Evolutionary conservation across 192 early-diverging fungal genomes (phyloP).

Genomic region (Coemansia furcata): DNA sequence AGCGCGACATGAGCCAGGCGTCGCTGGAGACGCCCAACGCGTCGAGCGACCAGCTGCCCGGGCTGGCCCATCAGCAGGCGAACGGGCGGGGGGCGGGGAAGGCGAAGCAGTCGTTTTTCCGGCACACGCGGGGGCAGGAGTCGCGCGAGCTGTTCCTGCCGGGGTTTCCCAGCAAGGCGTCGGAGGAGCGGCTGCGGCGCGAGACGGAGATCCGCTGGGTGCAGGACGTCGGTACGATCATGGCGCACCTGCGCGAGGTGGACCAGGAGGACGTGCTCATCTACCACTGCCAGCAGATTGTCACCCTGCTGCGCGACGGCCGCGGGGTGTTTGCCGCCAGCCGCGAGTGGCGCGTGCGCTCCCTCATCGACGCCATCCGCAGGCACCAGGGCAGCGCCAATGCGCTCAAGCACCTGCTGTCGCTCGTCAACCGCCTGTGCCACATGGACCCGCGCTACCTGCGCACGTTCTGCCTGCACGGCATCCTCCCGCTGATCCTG

Average conservation of each 20-base stretch:
- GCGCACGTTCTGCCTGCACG: constrained; percentile 46
- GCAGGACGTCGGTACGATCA: constrained; percentile 39
- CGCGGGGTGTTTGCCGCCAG: constrained; percentile 46
- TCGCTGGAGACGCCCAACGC: constrained; percentile 19
- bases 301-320: constrained; percentile 43
- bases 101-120: constrained; percentile 1
- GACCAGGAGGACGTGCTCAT: constrained; percentile 35
- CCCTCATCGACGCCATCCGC: constrained; percentile 42
- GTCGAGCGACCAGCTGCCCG: constrained; percentile 28
- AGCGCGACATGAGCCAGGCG: too few species aligned
- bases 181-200: constrained; percentile 48
- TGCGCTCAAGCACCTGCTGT: constrained; percentile 33
- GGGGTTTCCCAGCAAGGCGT: constrained; percentile 39
- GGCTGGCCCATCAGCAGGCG: not conserved
- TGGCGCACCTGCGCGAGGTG: constrained; percentile 28
- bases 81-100: not conserved
- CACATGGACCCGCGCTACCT: constrained; percentile 40
- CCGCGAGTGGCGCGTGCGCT: constrained; percentile 48
- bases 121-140: constrained; percentile 11
- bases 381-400: constrained; percentile 25
- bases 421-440: constrained; percentile 45
- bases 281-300: constrained; percentile 42
- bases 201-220: constrained; percentile 53
- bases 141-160: constrained; percentile 25
- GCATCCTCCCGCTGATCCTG: constrained; percentile 40